Evolutionary conservation across 305 asterid genomes (phyloP), one percentile per base, ranked within the genome.

Genomic region (Fraxinus angustifolia): DNA sequence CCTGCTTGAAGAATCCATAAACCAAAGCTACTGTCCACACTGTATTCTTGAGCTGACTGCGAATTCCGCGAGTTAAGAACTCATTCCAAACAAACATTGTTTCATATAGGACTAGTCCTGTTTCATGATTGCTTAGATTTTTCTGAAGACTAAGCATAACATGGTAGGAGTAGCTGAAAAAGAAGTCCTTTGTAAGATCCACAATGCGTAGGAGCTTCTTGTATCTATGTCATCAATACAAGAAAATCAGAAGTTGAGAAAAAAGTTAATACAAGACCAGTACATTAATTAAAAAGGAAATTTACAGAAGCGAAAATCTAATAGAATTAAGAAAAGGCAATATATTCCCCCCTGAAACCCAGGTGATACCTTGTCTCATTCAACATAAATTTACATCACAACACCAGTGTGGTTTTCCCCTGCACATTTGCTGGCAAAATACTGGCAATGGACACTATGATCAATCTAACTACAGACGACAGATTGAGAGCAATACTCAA

Each of bases 121-220:
- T 83, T 83, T 89, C 92, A 83, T 86, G 90, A 84, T 87, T 88
- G 90, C 91, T 89, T 42, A 89, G 88, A 74, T 94, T 96, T 91
- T 91, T 94, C 82, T 96, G 99, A 85, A 96, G 94, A 82, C 97
- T 92, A 83, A 86, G 93, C 99, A 96, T 96, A 79, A 93, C 89
- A 86, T 87, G 90, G 87, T 96, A 96, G 79, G 97, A 91, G 87
- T 96, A 96, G 95, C 99, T 96, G 90, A 92, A 96, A 88, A 85
- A 92, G 97, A 96, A 96, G 94, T 93, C 98, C 92, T 87, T 94
- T 58, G 99, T 93, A 83, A 96, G 97, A 90, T 96, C 99, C 97
- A 96, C 89, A 0, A 83, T 65, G 87, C 93, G 91, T 82, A 96
- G 89, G 79, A 94, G 97, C 96, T 94, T 94, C 96, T 92, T 96